These are phyloP conservation scores for Oryza brachyantha DNA, from an alignment of 176 grass and related monocot genomes.

Conservation along the genomic window DNA sequence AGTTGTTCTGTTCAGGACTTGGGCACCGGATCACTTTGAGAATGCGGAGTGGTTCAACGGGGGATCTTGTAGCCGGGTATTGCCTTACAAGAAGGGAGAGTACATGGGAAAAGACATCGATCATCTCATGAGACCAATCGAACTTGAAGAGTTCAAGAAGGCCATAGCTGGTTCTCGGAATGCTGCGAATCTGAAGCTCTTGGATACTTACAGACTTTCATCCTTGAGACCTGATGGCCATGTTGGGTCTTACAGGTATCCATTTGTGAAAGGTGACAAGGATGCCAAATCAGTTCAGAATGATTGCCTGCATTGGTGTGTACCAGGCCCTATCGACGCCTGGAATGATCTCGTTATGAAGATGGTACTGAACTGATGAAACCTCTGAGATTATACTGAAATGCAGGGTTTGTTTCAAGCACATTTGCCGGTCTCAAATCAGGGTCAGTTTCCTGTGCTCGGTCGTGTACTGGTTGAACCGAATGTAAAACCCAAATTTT, in stretches of 20 bases:
- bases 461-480: not conserved
- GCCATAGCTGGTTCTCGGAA: constrained; percentile 11
- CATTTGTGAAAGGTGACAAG: constrained; percentile 45
- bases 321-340: constrained; percentile 72
- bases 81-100: constrained; percentile 69
- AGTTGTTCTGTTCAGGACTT: constrained; percentile 73
- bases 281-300: constrained; percentile 45
- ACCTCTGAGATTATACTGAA: not conserved
- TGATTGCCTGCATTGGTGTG: constrained; percentile 96
- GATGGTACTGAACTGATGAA: constrained; percentile 53
- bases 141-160: constrained; percentile 61
- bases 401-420: not conserved
- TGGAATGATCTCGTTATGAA: constrained; percentile 86
- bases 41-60: constrained; percentile 76
- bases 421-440: not conserved
- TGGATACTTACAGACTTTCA: constrained; percentile 71
- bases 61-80: constrained; percentile 49
- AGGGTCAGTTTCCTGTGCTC: not conserved
- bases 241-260: constrained; percentile 65
- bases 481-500: not conserved
- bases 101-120: constrained; percentile 49
- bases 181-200: constrained; percentile 40
- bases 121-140: constrained; percentile 58
- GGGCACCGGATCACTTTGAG: constrained; percentile 90
- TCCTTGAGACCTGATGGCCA: constrained; percentile 75